These are phyloP conservation scores for Scheffersomyces amazonensis DNA, from an alignment of 805 yeast genomes.

Conservation along the genomic window DNA sequence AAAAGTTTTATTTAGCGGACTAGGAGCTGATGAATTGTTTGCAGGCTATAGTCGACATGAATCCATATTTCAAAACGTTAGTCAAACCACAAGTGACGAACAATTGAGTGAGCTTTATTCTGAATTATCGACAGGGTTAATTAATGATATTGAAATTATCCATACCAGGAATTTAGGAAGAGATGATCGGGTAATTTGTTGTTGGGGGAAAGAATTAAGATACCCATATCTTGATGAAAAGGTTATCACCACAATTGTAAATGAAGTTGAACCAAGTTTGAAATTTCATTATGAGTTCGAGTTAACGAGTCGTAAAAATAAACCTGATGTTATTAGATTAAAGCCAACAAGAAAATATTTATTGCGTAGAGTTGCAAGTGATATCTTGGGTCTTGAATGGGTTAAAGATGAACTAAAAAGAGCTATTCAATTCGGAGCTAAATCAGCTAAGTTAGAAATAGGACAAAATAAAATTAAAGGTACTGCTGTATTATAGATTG, in stretches of 20 bases:
- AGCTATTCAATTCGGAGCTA: constrained; percentile 96
- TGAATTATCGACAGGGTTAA: constrained; percentile 57
- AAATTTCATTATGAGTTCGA: constrained; percentile 37
- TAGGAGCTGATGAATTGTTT: constrained; percentile 96
- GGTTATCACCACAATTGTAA: constrained; percentile 51
- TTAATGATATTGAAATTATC: constrained; percentile 67
- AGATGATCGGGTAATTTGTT: constrained; percentile 83
- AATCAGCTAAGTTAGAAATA: constrained; percentile 87
- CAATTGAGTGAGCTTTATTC: constrained; percentile 21
- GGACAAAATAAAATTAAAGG: constrained; percentile 79
- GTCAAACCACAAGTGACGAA: constrained; percentile 12
- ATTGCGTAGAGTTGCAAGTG: constrained; percentile 59
- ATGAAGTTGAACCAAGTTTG: constrained; percentile 46
- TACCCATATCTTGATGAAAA: constrained; percentile 78
- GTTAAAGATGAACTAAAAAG: constrained; percentile 79
- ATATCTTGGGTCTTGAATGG: constrained; percentile 41
- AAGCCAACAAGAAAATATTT: constrained; percentile 46
- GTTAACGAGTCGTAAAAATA: constrained; percentile 15
- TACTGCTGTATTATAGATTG: constrained; percentile 43
- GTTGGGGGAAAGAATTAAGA: constrained; percentile 87
- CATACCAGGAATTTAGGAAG: constrained; percentile 82
- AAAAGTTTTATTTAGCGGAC: constrained; percentile 80
- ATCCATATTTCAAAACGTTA: constrained; percentile 36
- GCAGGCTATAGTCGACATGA: constrained; percentile 94
- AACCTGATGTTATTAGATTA: constrained; percentile 20